Evolutionary conservation across 352 stramenopile species (phyloP).

Genomic region (Pythium grandisporangium): DNA sequence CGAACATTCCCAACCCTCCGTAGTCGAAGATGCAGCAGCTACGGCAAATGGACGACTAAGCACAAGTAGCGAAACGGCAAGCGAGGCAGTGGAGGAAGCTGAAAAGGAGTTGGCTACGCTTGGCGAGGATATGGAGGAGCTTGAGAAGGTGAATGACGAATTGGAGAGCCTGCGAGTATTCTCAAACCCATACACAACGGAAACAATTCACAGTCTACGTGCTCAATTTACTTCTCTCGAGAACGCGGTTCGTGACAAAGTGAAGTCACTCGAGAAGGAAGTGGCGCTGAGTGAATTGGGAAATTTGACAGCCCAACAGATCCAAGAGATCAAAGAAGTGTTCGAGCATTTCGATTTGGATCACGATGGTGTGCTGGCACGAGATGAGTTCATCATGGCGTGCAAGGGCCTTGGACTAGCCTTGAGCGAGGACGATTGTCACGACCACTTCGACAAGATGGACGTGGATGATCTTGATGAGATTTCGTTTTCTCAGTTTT

Average conservation of each 20-base stretch:
- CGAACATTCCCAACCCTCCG: slow-evolving; percentile 15
- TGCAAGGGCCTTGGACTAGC: slow-evolving; percentile 83
- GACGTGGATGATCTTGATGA: slow-evolving; percentile 79
- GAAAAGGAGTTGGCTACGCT: slow-evolving; percentile 28
- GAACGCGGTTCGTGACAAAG: slow-evolving; percentile 65
- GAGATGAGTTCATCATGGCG: slow-evolving; percentile 88
- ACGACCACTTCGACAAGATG: slow-evolving; percentile 84
- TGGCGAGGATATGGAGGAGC: slow-evolving; percentile 69
- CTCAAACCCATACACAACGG: slow-evolving; percentile 84
- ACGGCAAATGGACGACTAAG: too few species aligned
- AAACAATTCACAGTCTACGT: slow-evolving; percentile 85
- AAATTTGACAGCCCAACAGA: slow-evolving; percentile 74
- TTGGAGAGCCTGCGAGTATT: slow-evolving; percentile 79
- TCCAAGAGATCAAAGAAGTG: slow-evolving; percentile 85
- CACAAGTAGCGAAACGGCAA: slow-evolving; percentile 2
- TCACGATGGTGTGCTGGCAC: slow-evolving; percentile 74
- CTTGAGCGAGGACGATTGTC: slow-evolving; percentile 83
- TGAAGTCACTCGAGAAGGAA: slow-evolving; percentile 87
- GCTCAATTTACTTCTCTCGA: slow-evolving; percentile 80
- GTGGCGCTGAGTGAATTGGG: slow-evolving; percentile 76
- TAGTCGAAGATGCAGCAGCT: slow-evolving; percentile 8
- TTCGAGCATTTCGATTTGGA: slow-evolving; percentile 89
- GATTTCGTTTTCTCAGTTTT: slow-evolving; percentile 80
- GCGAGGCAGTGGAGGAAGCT: slow-evolving; percentile 10
- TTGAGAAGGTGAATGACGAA: slow-evolving; percentile 79